Evolutionary conservation across 768 basidiomycete species (phyloP).

Genomic region (Suillus variegatus): DNA sequence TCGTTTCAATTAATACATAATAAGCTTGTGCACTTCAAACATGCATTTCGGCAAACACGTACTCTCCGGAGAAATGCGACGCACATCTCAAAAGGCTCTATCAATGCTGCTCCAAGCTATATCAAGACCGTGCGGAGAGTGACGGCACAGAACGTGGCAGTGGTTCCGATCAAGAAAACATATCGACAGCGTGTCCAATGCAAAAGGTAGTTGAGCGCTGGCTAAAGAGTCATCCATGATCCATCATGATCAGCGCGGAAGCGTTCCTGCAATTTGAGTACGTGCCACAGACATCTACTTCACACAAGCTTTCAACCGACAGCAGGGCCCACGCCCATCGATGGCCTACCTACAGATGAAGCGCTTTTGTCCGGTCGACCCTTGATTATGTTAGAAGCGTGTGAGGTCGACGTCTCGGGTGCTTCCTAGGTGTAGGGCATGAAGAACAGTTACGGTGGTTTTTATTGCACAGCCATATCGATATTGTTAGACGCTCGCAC

Average conservation of each 20-base stretch:
- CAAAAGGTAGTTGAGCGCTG: slow-evolving; percentile 54
- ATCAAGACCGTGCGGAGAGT: slow-evolving; percentile 30
- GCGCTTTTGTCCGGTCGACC: neutral
- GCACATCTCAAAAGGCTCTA: slow-evolving; percentile 54
- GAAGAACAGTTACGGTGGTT: neutral
- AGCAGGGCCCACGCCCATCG: neutral
- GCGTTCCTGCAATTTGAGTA: neutral
- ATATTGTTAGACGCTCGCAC: neutral
- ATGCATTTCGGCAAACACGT: slow-evolving; percentile 66
- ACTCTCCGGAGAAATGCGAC: slow-evolving; percentile 63
- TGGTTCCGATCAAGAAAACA: slow-evolving; percentile 17
- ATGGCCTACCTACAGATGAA: neutral
- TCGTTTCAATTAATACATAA: neutral
- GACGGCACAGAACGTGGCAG: slow-evolving; percentile 28
- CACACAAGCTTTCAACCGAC: neutral
- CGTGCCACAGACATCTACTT: neutral
- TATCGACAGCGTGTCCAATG: slow-evolving; percentile 66
- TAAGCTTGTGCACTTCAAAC: slow-evolving; percentile 64
- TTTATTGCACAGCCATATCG: neutral
- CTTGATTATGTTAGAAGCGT: neutral
- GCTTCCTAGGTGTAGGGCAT: neutral
- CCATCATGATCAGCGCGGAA: slow-evolving; percentile 15
- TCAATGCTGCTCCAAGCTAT: slow-evolving; percentile 60
- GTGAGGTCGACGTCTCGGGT: neutral
- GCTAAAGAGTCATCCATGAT: slow-evolving; percentile 52